Base-by-base conservation (phyloP, 2,329 filamentous ascomycete species). In the Trichoderma citrinoviride region DNA sequence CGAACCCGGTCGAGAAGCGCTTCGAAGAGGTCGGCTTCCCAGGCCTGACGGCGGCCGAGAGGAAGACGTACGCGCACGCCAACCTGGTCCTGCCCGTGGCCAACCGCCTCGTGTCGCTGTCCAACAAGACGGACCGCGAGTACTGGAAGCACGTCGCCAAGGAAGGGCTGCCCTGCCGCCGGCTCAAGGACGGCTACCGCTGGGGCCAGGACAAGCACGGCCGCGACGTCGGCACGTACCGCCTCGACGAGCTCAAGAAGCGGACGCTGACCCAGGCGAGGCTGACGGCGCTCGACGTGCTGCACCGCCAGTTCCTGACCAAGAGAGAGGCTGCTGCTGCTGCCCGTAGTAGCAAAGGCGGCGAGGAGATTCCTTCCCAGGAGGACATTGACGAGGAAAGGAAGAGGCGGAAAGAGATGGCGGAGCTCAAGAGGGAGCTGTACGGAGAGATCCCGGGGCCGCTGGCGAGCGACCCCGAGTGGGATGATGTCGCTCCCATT, bases 401-500 rank as follows among this genome's bases (percentile, higher is more conserved):
- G 66, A 69, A 73, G 61, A 74, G 84, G 49, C 76, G 85, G 44
- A 74, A 73, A 25, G 80, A 82, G 53, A 87, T 87, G 80, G 81
- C 84, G 2, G 70, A 71, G 3, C 73, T 87, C 46, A 78, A 75
- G 64, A 78, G 76, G 68, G 83, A 86, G 53, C 75, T 87, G 14
- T 86, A 87, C 70, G 84, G 84, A 15, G 74, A 79, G 65, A 80
- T 77, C 65, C 76, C 75, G 54, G 81, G 80, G 8, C 68, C 77
- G 71, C 69, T 79, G 49, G 82, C 85, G 58, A 81, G 83, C 67
- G 88, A 93, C 75, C 88, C 91, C 1, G 84, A 83, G 67, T 98
- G 93, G 94, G 87, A 91, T 70, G 92, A 96, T 78, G 83, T 97
- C 58, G 81, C 87, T 60, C 93, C 93, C 21, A 90, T 98, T 64